A percentile compares a stretch with the other conserved stretches of the same genome.
Conservation (phyloP, 192 early-diverging fungal species). For the Coemansia sp. region DNA sequence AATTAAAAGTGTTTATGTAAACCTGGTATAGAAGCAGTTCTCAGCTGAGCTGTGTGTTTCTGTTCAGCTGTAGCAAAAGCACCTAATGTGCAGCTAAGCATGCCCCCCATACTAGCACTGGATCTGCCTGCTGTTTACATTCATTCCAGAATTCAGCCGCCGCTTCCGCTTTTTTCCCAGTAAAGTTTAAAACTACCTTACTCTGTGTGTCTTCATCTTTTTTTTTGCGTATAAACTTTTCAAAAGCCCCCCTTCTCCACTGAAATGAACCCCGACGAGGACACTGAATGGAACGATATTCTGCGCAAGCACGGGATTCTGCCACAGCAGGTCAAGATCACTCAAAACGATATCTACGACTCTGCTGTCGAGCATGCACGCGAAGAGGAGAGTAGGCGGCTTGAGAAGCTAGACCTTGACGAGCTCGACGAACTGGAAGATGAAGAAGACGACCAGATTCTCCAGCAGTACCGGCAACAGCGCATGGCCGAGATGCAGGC, state of each 20-base stretch:
- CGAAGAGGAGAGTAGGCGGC: slow-evolving; percentile 61
- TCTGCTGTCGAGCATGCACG: slow-evolving; percentile 53
- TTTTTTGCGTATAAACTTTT: neutral
- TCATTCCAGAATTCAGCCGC: too few species aligned
- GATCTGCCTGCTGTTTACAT: neutral
- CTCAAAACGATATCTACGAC: slow-evolving; percentile 55
- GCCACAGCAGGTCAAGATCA: slow-evolving; percentile 68
- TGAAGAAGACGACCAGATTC: slow-evolving; percentile 82
- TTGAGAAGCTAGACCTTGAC: slow-evolving; percentile 76
- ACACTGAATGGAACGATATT: slow-evolving; percentile 92
- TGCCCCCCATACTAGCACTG: too few species aligned
- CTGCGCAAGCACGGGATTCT: slow-evolving; percentile 90
- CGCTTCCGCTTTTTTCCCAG: neutral
- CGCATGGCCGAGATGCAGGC: slow-evolving; percentile 86
- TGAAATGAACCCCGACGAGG: slow-evolving; percentile 62
- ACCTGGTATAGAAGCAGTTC: too few species aligned
- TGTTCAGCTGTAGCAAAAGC: too few species aligned
- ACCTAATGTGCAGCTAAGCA: neutral
- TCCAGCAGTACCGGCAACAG: slow-evolving; percentile 77
- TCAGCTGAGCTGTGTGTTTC: too few species aligned
- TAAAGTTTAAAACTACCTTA: neutral
- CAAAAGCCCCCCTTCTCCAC: too few species aligned
- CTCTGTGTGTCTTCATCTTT: neutral
- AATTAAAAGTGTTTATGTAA: too few species aligned
- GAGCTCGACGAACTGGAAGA: slow-evolving; percentile 94